A percentile compares a stretch with the other conserved stretches of the same genome.
These are phyloP conservation scores for Uromyces viciae-fabae DNA, from an alignment of 1,284 basidiomycete genomes.

Conservation along the genomic window DNA sequence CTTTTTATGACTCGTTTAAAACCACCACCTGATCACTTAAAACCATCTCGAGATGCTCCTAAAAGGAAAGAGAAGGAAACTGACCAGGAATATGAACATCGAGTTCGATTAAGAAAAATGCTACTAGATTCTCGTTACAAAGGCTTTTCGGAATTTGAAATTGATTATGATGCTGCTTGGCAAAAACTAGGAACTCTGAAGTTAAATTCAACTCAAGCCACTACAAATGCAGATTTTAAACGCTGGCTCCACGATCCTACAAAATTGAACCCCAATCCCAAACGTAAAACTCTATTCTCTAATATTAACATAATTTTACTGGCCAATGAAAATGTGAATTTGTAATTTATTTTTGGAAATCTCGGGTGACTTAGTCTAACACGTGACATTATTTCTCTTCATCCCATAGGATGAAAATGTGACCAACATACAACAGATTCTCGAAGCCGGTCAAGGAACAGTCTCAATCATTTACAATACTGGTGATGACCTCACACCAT, in stretches of 20 bases:
- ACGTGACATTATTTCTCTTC: background rate
- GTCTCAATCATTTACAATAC: background rate
- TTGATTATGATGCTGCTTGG: constrained; percentile 13
- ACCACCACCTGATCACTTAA: background rate
- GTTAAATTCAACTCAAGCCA: background rate
- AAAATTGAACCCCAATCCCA: constrained; percentile 19
- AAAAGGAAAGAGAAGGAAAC: background rate
- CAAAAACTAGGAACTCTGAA: background rate
- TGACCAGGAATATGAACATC: background rate
- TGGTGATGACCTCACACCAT: background rate
- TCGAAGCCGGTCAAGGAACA: background rate
- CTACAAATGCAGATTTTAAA: background rate
- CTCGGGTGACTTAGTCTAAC: background rate
- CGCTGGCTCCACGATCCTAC: background rate
- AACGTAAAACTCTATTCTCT: background rate
- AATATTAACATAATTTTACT: constrained; percentile 7
- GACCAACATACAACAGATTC: background rate
- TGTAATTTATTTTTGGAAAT: background rate
- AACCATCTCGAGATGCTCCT: too few species aligned
- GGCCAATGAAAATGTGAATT: background rate
- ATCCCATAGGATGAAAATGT: constrained; percentile 7
- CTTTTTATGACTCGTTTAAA: background rate
- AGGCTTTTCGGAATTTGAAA: constrained; percentile 13
- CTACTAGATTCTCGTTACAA: background rate
- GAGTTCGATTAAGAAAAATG: background rate